Conservation (phyloP, 306 rosid species). For the Quillaja saponaria region DNA sequence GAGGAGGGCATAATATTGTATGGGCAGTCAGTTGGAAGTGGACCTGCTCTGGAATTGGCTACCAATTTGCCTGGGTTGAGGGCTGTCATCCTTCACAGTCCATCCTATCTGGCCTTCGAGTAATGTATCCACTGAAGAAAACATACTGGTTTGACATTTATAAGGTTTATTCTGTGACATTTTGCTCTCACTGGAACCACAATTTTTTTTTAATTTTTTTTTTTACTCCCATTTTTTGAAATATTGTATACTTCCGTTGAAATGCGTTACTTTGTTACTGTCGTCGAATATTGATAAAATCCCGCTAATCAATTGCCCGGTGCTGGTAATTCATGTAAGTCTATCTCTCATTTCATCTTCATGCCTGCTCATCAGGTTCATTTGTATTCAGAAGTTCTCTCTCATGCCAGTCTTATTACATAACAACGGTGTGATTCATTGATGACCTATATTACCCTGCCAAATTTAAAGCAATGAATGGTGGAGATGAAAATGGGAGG, state of each 20-base stretch:
- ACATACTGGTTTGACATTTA: slow-evolving; percentile 77
- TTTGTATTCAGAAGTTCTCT: neutral
- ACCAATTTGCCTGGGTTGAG: slow-evolving; percentile 47
- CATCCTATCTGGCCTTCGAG: slow-evolving; percentile 67
- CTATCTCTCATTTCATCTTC: neutral
- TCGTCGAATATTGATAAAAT: slow-evolving; percentile 69
- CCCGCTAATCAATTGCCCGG: slow-evolving; percentile 54
- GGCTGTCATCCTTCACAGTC: slow-evolving; percentile 64
- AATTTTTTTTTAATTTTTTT: neutral
- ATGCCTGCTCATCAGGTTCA: neutral
- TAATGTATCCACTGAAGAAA: slow-evolving; percentile 60
- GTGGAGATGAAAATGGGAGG: no score
- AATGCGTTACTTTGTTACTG: slow-evolving; percentile 16
- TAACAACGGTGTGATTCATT: neutral
- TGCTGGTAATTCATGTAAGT: slow-evolving; percentile 69
- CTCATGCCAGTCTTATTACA: neutral
- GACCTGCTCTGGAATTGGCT: slow-evolving; percentile 64
- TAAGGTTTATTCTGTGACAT: slow-evolving; percentile 41
- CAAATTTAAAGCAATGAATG: neutral
- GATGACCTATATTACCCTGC: neutral
- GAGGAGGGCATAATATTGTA: slow-evolving; percentile 59
- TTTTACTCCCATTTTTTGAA: neutral
- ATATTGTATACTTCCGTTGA: neutral
- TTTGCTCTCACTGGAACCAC: neutral
- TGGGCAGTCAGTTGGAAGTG: slow-evolving; percentile 76